Base-by-base conservation (phyloP, 176 grass and related monocot genomes). In the Themeda triandra region DNA sequence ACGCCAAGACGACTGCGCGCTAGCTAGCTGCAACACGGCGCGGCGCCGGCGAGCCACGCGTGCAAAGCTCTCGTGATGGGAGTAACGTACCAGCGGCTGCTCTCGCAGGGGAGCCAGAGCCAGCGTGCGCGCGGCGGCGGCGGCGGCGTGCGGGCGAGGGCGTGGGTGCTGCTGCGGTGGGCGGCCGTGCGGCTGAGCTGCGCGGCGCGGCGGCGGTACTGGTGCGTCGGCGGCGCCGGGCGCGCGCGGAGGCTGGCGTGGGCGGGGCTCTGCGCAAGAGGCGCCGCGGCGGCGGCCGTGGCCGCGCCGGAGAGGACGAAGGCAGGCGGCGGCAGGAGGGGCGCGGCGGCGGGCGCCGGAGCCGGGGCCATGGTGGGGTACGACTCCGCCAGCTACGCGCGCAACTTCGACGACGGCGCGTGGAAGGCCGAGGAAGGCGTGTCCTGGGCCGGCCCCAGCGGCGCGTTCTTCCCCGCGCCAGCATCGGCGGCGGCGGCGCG, bases 351-450 rank as follows among this genome's bases (percentile, higher is more conserved):
- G 30, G 51, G 40, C 24, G 40, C 13, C 13, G 68, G 11, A 6
- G 37, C 37, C 5, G n/a, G 67, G 2, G 5, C 36, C 6, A 2
- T 33, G 2, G 37, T 9, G 23, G 78, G 79, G 37, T 93, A 88
- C 41, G 81, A 93, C 48, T 69, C 85, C 17, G 85, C 28, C 39
- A 90, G 91, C 79, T 93, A 93, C 62, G 88, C 84, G 24, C 72
- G 71, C 54, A 87, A 90, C 77, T 93, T 93, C 44, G 91, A 93
- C 28, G 91, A 93, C 53, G 88, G 91, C 4, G 85, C 58, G 44
- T 93, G 91, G 91, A 90, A 87, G 87, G 87, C 74, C 51, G 88
- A 93, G 8, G 85, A 85, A 27, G 88, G 85, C 25, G 72, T 85
- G 71, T 77, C 63, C 30, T 87, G 91, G 77, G 71, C 51, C 46